Evolutionary conservation across 2,329 filamentous ascomycete genomes (phyloP), one percentile per base, ranked within the genome.

Genomic region (Huntiella omanensis): DNA sequence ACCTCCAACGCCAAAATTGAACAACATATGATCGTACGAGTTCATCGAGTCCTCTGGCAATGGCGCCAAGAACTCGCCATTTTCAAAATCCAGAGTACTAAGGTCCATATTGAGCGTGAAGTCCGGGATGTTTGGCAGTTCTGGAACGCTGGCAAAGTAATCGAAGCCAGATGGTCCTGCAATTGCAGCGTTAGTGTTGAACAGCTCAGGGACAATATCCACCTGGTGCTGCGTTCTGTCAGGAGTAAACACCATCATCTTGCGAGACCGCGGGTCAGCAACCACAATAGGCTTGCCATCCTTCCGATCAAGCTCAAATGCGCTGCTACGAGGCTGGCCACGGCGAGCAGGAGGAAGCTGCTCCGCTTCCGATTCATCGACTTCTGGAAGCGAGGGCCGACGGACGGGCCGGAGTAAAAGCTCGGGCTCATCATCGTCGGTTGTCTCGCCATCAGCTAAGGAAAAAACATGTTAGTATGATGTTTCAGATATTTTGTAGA

Each of bases 191-290:
- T 66, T 60, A 46, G 71, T 57, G 47, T 71, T 66, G 55, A 73
- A 72, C 43, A 70, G 66, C 56, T 73, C 71, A 0, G 70, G 69
- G 0, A 70, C 71, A 16, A 73, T 57, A 50, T 74, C 70, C 12
- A 73, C 59, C 41, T 64, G 63, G 45, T 64, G 63, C 40, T 62
- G 61, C 34, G 62, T 63, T 45, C 70, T 64, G 28, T 48, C 37
- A 5, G 70, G 71, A 0, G 72, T 76, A 53, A 76, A 75, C 47
- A 77, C 75, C 67, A 76, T 75, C 67, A 76, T 71, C 58, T 75
- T 75, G 49, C 70, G 64, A 2, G 71, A 71, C 45, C 64, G 59
- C 2, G 71, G 71, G 51, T 77, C 72, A 33, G 75, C 58, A 15
- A 76, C 70, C 17, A 70, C 72, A 45, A 75, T 69, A 5, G 73